Evolutionary conservation across 371 early-diverging fungal genomes (phyloP).

Genomic region (Mycotypha africana): DNA sequence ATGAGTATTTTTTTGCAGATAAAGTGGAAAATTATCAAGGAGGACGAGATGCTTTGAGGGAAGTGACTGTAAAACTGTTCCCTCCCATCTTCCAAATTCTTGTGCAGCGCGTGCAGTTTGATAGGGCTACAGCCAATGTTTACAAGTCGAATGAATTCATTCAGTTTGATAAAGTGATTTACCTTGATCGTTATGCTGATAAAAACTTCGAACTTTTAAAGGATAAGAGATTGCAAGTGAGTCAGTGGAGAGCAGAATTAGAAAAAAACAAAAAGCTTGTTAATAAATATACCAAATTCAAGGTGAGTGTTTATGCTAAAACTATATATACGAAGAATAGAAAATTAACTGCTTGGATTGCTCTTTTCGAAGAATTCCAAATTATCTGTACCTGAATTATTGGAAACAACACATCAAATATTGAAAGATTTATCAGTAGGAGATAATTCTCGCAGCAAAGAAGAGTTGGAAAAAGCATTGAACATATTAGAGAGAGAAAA

Average conservation of each 20-base stretch:
- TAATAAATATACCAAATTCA: conserved; percentile 21
- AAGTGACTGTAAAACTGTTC: conserved; percentile 43
- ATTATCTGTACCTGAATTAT: conserved; percentile 36
- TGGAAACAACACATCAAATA: conserved; percentile 32
- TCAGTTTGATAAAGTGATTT: conserved; percentile 46
- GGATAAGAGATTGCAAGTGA: conserved; percentile 25
- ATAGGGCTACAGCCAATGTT: conserved; percentile 48
- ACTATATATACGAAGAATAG: not conserved
- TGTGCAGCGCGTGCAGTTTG: conserved; percentile 66
- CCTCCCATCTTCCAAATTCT: conserved; percentile 65
- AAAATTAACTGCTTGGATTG: no score
- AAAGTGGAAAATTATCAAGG: conserved; percentile 44
- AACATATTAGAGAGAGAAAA: conserved; percentile 17
- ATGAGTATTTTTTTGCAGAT: conserved; percentile 54
- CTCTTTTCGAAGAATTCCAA: conserved; percentile 18
- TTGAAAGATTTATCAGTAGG: conserved; percentile 18
- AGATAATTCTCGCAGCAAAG: no score
- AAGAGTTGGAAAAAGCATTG: conserved; percentile 17
- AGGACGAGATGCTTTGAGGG: conserved; percentile 47
- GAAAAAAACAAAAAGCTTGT: conserved; percentile 21
- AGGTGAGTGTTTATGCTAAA: conserved; percentile 12
- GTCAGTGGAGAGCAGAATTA: conserved; percentile 28
- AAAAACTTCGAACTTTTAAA: conserved; percentile 31
- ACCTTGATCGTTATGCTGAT: conserved; percentile 53
- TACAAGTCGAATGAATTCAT: conserved; percentile 65